Conservation (phyloP, 176 grass and related monocot species). For the Cenchrus purpureus region DNA sequence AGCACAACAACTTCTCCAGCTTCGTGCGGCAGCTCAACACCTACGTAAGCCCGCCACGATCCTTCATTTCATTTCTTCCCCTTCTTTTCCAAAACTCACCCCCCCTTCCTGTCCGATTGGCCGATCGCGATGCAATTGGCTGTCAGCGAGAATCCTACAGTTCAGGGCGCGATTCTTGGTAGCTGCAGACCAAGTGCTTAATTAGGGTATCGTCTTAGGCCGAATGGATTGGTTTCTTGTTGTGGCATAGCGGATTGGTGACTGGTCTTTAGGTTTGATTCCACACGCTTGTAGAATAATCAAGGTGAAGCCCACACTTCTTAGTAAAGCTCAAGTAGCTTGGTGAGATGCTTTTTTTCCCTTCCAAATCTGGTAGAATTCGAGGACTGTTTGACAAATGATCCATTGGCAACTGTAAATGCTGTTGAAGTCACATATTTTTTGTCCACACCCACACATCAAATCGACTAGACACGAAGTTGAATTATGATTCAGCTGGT, state of each 20-base stretch:
- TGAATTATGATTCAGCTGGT: constrained; percentile 2
- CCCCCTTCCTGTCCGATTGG: neutral
- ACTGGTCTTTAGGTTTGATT: neutral
- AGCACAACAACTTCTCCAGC: constrained; percentile 99
- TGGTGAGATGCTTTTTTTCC: neutral
- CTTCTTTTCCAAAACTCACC: neutral
- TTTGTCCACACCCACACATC: neutral
- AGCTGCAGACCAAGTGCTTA: neutral
- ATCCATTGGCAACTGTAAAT: neutral
- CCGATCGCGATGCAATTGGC: neutral
- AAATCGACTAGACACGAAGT: neutral
- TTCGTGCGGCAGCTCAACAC: constrained; percentile 98
- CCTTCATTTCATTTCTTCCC: neutral
- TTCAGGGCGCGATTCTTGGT: neutral
- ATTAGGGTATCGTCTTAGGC: neutral
- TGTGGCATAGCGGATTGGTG: neutral
- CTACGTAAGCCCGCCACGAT: constrained; percentile 65
- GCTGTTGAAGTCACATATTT: constrained; percentile 20
- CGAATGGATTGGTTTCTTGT: constrained; percentile 1
- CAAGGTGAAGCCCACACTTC: constrained; percentile 14
- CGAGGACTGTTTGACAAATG: neutral
- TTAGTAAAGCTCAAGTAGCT: constrained; percentile 1
- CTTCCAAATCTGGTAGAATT: constrained; percentile 19
- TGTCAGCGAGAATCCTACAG: neutral
- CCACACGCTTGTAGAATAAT: neutral